A percentile compares a stretch with the other conserved stretches of the same genome.
phyloP scores from a whole-genome alignment of 192 early-diverging fungal species.

The Podila clonocystis region DNA sequence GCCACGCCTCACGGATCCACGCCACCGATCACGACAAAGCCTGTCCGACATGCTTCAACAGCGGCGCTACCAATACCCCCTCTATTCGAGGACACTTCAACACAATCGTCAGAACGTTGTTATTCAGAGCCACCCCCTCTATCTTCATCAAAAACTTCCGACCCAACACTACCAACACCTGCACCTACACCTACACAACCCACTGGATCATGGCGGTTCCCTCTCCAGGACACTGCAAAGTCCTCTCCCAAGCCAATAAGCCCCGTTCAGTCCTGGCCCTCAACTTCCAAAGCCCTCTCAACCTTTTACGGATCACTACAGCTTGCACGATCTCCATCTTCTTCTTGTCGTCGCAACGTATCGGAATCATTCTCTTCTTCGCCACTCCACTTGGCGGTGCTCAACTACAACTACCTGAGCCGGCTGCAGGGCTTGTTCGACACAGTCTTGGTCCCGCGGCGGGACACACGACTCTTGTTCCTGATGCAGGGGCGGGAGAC shows the following conservation, averaged over 20 bases:
- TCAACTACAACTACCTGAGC: conserved; percentile 23
- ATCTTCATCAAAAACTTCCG: background rate
- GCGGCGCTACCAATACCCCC: background rate
- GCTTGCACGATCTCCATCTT: background rate
- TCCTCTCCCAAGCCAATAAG: background rate
- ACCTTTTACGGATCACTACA: conserved; percentile 17
- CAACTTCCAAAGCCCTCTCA: conserved; percentile 22
- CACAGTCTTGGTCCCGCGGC: conserved; percentile 17
- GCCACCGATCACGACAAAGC: no score
- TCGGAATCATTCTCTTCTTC: background rate
- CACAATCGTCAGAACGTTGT: no score
- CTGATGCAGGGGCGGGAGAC: conserved; percentile 19
- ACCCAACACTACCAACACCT: background rate
- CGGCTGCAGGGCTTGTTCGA: conserved; percentile 17
- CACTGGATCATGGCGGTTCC: conserved; percentile 18
- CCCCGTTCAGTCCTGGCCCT: conserved; percentile 19
- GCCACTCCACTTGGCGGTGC: background rate
- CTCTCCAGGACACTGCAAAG: background rate
- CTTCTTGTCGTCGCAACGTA: background rate
- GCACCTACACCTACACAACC: background rate
- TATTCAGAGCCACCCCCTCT: background rate
- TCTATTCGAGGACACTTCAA: no score
- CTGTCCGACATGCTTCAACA: background rate
- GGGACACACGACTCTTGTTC: conserved; percentile 25
- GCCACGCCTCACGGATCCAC: no score